phyloP scores from a whole-genome alignment of 768 basidiomycete species.

The Peribolospora baueri region DNA sequence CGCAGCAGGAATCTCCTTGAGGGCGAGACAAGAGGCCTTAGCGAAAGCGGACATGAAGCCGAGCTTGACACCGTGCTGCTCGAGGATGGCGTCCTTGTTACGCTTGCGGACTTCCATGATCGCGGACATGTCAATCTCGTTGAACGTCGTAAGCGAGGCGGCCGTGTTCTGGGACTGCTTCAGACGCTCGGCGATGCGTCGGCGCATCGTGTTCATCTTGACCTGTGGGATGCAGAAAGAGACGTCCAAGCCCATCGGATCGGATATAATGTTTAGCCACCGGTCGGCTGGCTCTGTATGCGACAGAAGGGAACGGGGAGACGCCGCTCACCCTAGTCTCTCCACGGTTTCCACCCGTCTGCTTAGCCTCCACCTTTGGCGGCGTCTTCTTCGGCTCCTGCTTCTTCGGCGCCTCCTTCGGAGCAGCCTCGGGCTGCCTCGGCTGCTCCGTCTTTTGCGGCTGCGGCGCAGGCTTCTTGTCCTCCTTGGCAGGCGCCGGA shows the following conservation, averaged over 20 bases:
- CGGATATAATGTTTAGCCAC: no score
- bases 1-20: conserved; percentile 76
- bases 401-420: conserved; percentile 16
- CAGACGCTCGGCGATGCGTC: conserved; percentile 85
- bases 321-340: no score
- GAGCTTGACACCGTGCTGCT: conserved; percentile 81
- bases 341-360: no score
- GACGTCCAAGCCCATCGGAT: no score
- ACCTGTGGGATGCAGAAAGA: conserved; percentile 28
- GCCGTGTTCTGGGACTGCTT: conserved; percentile 96
- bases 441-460: conserved; percentile 17
- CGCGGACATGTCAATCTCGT: conserved; percentile 97
- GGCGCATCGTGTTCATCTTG: conserved; percentile 97
- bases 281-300: no score
- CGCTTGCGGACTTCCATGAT: conserved; percentile 75
- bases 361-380: not conserved
- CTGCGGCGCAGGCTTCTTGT: conserved; percentile 13
- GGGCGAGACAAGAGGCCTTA: conserved; percentile 53
- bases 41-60: conserved; percentile 98
- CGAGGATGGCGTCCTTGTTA: conserved; percentile 77
- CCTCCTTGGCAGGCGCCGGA: conserved; percentile 3
- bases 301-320: no score
- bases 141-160: conserved; percentile 91
- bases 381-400: not conserved
- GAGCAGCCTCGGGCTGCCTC: conserved; percentile 20